A percentile compares a stretch with the other conserved stretches of the same genome.
phyloP scores from a whole-genome alignment of 1,284 basidiomycete species.

The Ustilago loliicola region DNA sequence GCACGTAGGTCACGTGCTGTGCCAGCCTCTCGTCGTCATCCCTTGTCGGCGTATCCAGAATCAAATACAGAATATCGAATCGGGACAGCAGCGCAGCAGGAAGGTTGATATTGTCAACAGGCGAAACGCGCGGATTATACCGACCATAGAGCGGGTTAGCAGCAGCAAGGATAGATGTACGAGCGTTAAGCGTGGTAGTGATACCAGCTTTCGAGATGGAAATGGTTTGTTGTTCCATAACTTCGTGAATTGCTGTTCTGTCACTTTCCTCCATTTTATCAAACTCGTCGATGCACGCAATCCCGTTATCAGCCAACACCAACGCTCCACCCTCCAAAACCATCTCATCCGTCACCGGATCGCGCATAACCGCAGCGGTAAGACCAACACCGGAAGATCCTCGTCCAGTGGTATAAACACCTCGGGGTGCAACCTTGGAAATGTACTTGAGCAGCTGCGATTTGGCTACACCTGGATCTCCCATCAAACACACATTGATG shows the following conservation, averaged over 20 bases:
- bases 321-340: slow-evolving; percentile 98
- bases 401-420: slow-evolving; percentile 97
- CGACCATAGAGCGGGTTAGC: slow-evolving; percentile 98
- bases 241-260: slow-evolving; percentile 98
- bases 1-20: slow-evolving; percentile 96
- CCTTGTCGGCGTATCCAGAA: slow-evolving; percentile 92
- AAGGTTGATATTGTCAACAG: slow-evolving; percentile 99
- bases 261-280: slow-evolving; percentile 99
- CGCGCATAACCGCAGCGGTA: slow-evolving; percentile 98
- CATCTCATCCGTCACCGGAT: slow-evolving; percentile 99
- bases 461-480: slow-evolving; percentile 99
- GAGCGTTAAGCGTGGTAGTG: slow-evolving; percentile 97
- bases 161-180: slow-evolving; percentile 96
- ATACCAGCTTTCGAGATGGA: slow-evolving; percentile 99
- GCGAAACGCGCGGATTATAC: slow-evolving; percentile 96
- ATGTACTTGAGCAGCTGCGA: slow-evolving; percentile 98
- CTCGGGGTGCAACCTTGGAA: slow-evolving; percentile 95
- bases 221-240: slow-evolving; percentile 99
- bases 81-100: slow-evolving; percentile 95
- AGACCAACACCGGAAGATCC: slow-evolving; percentile 98
- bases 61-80: slow-evolving; percentile 96
- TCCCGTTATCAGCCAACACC: slow-evolving; percentile 98
- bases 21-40: slow-evolving; percentile 97
- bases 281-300: slow-evolving; percentile 99
- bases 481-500: slow-evolving; percentile 98